phyloP scores from a whole-genome alignment of 2,329 filamentous ascomycete genomes.

The Penicillium sclerotiorum region DNA sequence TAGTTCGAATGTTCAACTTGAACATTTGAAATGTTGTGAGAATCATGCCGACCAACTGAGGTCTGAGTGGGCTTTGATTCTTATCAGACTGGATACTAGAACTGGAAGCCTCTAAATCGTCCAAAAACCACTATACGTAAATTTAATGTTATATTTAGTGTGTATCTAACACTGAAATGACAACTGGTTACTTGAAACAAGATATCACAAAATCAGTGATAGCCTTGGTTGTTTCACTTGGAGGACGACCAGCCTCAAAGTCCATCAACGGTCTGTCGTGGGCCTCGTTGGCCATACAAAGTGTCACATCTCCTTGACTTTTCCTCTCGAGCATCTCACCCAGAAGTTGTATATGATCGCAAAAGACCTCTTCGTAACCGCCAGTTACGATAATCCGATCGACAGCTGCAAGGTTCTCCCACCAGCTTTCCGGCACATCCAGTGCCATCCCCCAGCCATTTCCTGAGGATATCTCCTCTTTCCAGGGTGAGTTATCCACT shows the following conservation, averaged over 20 bases:
- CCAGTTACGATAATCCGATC: constrained; percentile 21
- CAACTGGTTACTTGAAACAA: no score
- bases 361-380: constrained; percentile 24
- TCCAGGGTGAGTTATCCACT: constrained; percentile 20
- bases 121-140: no score
- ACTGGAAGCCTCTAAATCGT: no score
- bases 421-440: constrained; percentile 25
- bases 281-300: constrained; percentile 21
- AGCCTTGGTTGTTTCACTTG: constrained; percentile 13
- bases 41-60: no score
- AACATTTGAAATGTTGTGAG: no score
- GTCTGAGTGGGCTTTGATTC: no score
- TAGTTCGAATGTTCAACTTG: no score
- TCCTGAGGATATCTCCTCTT: constrained; percentile 18
- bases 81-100: no score
- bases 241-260: constrained; percentile 17
- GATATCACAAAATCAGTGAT: constrained; percentile 12
- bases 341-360: constrained; percentile 23
- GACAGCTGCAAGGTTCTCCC: constrained; percentile 14
- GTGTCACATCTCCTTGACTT: neutral
- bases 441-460: constrained; percentile 29
- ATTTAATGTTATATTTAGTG: no score
- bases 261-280: constrained; percentile 29
- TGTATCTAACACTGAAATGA: no score
- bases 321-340: constrained; percentile 5